Base-by-base conservation (phyloP, 768 basidiomycete genomes). In the Amanita rubescens region DNA sequence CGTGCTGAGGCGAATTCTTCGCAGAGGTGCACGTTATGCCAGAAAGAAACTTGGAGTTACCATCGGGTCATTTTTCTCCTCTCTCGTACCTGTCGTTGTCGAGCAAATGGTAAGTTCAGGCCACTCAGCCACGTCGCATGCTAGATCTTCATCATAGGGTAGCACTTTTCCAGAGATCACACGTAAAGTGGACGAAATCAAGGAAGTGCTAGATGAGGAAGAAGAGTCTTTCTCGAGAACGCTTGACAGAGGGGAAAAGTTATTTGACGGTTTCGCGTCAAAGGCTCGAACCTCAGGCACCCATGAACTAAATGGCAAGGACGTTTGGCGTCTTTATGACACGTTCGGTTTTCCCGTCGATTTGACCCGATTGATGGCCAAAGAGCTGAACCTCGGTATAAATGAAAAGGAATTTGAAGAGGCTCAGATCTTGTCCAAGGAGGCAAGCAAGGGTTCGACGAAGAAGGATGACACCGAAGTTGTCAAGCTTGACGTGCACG, bases 261-360 rank as follows among this genome's bases (percentile, higher is more conserved):
- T 98, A 4, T 99, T 98, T 67, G 91, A 94, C 51, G 82, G 89
- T 60, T 96, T 91, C 67, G 89, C 87, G 19, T 63, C 73, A 24
- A 75, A 79, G 30, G 84, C 94, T 8, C 75, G 75, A 58, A 77
- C 84, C 50, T 71, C 77, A 45, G 85, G 84, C 7, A 61, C 70
- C 4, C 84, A 73, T 35, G 80, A 83, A 59, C 81, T 99, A 27
- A 82, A 74, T 55, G 96, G 96, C 22, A 88, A 85, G 60, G 95
- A 99, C 63, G 91, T 97, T 33, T 99, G 96, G 96, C 80, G 90
- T 24, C 70, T 99, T 48, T 98, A 98, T 66, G 96, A 99, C 66
- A 98, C 96, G 1, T 99, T 90, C 65, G 96, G 96, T 48, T 99
- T 99, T 75, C 96, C 96, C 0, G 93, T 91, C 38, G 96, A 99